phyloP scores from a whole-genome alignment of 2,329 filamentous ascomycete genomes.

The Nemania bipapillata region DNA sequence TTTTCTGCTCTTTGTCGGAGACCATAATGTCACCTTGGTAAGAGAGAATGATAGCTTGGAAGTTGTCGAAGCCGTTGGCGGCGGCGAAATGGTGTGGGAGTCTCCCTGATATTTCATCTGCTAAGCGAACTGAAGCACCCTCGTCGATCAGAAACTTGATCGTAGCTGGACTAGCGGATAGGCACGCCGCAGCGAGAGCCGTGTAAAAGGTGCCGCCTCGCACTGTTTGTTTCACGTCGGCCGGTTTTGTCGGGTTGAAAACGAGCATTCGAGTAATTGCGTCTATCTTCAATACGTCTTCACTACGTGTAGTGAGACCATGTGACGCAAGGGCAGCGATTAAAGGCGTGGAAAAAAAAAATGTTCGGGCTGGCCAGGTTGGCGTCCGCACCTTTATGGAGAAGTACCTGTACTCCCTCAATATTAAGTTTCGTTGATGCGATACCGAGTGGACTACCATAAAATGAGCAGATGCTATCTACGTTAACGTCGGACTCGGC shows the following conservation, averaged over 20 bases:
- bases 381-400: too few relatives aligned
- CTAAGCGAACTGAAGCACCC: neutral
- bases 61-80: slow-evolving; percentile 2
- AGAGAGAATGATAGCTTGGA: neutral
- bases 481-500: too few relatives aligned
- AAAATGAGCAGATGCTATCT: too few relatives aligned
- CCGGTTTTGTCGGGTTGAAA: neutral
- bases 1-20: slow-evolving; percentile 1
- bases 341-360: too few relatives aligned
- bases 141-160: slow-evolving; percentile 2
- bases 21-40: slow-evolving; percentile 1
- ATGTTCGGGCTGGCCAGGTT: too few relatives aligned
- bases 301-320: neutral
- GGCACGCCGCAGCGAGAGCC: slow-evolving; percentile 2
- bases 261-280: neutral
- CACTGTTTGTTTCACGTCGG: neutral
- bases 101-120: neutral
- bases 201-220: neutral
- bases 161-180: neutral
- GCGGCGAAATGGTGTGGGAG: slow-evolving; percentile 2
- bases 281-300: neutral
- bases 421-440: too few relatives aligned
- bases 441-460: too few relatives aligned
- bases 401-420: too few relatives aligned
- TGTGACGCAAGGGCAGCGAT: too few relatives aligned